Evolutionary conservation across 116 monocot species (phyloP), one percentile per base, ranked within the genome.

Genomic region (Zostera marina): DNA sequence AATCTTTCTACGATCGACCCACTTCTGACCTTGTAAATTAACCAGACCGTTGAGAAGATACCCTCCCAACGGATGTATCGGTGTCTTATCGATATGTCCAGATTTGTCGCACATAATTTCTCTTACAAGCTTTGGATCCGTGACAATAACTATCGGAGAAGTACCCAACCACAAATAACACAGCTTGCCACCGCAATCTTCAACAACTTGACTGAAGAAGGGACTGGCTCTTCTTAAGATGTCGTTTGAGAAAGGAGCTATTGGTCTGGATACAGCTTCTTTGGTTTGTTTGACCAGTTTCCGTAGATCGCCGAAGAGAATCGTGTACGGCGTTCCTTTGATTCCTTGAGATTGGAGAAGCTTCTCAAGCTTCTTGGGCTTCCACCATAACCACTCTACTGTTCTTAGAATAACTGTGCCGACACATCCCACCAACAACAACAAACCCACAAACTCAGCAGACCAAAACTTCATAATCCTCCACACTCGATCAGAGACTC

Each of bases 1-100:
- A 21, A 82, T 77, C 47, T 44, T 71, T 44, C 72, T 55, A 32
- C 77, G 77, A 22, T 39, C 66, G 1, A 59, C 74, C 82, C 82
- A 82, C 22, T 82, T 82, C 13, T 82, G 68, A 22, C 77, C 77
- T 1, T 82, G 64, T 14, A 65, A 60, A 10, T 0, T 41, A 2
- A 24, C 2, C 10, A 82, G 64, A 0, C 82, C 82, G 2, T n/a
- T n/a, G 3, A 12, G 1, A 1, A 77, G 11, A 7, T 52, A 47
- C 20, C n/a, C 39, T 3, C 0, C 9, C 14, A 69, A 4, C 1
- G 54, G 54, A 22, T 1, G 46, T 5, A 0, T 1, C 5, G 55
- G 26, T 14, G 52, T 45, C 21, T 69, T 82, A 49, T 13, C 66
- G 15, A 63, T 59, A 43, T 74, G 58, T 3, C 63, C 69, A 42